Evolutionary conservation across 2,329 filamentous ascomycete species (phyloP), one percentile per base, ranked within the genome.

Genomic region (Lachnellula occidentalis): DNA sequence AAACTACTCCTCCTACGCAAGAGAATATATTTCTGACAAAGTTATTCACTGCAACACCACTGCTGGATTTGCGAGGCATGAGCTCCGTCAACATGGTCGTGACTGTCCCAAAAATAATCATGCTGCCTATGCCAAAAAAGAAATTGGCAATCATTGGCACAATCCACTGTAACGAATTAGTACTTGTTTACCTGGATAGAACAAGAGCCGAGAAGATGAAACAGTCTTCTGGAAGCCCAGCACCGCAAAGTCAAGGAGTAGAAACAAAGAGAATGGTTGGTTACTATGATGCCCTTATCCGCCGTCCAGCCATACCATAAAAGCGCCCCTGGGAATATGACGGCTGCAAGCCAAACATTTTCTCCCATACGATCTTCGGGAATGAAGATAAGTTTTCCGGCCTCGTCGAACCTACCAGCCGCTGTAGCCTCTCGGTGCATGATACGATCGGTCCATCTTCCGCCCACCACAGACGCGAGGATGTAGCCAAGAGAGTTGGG

Each of bases 31-130:
- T 94, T 47, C 89, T 76, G 50, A 89, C 76, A 64, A 92, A 89
- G 67, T 92, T 92, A 70, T 92, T 92, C 43, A 92, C 75, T 0
- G 89, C 90, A 3, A 92, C 87, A 1, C 88, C 88, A 11, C 81
- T 81, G 4, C 83, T 87, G 48, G 85, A 86, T 58, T 79, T 78
- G 42, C 81, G 78, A 14, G 87, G 87, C 77, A 92, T 86, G 66
- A 92, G 91, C 66, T 94, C 89, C 0, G 89, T 92, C 61, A 94
- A 74, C 87, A 94, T 91, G 0, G 90, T 94, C 0, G 88, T 91
- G 9, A 50, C 54, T 1, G 59, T 54, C 1, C 64, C 63, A 56
- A 68, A 69, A n/a, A 69, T 62, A 4, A 94, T 76, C 90, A 95
- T 94, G 34, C 80, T 86, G 2, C 86, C 85, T 3, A 88, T 63